phyloP scores from a whole-genome alignment of 2,329 filamentous ascomycete species.

The Fusarium scirpi region DNA sequence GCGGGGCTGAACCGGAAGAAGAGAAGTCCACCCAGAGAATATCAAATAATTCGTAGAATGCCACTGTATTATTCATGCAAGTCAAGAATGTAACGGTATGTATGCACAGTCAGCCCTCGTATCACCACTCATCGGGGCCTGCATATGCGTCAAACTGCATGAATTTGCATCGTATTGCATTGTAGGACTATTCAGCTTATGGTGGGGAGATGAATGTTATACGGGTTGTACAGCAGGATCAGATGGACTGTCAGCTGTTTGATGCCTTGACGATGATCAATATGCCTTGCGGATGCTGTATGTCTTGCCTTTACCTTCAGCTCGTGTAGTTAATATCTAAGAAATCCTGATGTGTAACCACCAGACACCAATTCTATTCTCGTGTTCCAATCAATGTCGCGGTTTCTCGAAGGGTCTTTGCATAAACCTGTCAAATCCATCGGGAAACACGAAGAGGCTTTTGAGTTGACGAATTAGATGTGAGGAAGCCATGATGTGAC shows the following conservation, averaged over 20 bases:
- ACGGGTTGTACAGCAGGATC: constrained; percentile 3
- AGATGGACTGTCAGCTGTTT: background rate
- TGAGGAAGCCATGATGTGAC: background rate
- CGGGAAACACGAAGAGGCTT: constrained; percentile 30
- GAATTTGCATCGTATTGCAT: background rate
- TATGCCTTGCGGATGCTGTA: background rate
- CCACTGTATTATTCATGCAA: background rate
- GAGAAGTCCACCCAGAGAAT: background rate
- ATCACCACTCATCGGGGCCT: constrained; percentile 3
- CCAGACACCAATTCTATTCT: constrained; percentile 8
- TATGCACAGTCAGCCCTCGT: constrained; percentile 18
- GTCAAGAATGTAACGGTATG: background rate
- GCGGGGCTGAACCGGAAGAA: constrained; percentile 23
- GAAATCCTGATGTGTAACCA: constrained; percentile 2
- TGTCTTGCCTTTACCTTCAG: background rate
- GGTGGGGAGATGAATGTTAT: constrained; percentile 5
- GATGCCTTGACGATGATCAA: background rate
- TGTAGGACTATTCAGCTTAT: constrained; percentile 13
- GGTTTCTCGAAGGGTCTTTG: background rate
- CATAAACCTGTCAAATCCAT: background rate
- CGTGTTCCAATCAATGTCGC: background rate
- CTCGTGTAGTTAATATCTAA: background rate
- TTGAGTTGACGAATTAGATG: constrained; percentile 26
- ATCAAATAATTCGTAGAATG: background rate
- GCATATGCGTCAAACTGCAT: constrained; percentile 1